Conservation (phyloP, 768 basidiomycete genomes). For the Leucocoprinus leucothites region DNA sequence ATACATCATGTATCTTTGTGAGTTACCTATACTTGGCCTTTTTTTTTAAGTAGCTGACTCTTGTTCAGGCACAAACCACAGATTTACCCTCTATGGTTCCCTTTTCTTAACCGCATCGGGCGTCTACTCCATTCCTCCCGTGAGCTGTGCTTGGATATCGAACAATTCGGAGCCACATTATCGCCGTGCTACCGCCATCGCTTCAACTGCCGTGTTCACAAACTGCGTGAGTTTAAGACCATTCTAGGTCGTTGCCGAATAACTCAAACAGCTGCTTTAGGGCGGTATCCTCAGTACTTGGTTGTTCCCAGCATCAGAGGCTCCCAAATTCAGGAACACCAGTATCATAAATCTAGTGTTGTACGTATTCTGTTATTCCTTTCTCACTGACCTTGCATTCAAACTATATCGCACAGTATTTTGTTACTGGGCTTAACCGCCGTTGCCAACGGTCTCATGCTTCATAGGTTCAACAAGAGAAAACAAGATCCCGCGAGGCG, state of each 20-base stretch:
- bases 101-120: slow-evolving; percentile 44
- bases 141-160: slow-evolving; percentile 42
- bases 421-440: slow-evolving; percentile 21
- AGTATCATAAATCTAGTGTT: slow-evolving; percentile 8
- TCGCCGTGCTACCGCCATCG: slow-evolving; percentile 46
- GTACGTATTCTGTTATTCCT: background rate
- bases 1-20: slow-evolving; percentile 37
- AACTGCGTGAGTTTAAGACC: slow-evolving; percentile 19
- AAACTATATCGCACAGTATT: background rate
- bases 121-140: slow-evolving; percentile 36
- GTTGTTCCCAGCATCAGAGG: slow-evolving; percentile 7
- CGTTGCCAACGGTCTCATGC: slow-evolving; percentile 23
- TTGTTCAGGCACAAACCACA: slow-evolving; percentile 4
- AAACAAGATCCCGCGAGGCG: slow-evolving; percentile 20
- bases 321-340: slow-evolving; percentile 8
- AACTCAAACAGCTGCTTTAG: no score
- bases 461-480: slow-evolving; percentile 24
- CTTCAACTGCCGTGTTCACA: slow-evolving; percentile 37
- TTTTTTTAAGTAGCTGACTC: background rate
- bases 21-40: background rate
- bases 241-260: no score
- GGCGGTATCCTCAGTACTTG: slow-evolving; percentile 13
- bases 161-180: slow-evolving; percentile 49
- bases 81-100: slow-evolving; percentile 36
- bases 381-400: background rate